A percentile compares a stretch with the other conserved stretches of the same genome.
Evolutionary conservation across 169 alveolate species (phyloP).

Genomic region (Eimeria falciformis): DNA sequence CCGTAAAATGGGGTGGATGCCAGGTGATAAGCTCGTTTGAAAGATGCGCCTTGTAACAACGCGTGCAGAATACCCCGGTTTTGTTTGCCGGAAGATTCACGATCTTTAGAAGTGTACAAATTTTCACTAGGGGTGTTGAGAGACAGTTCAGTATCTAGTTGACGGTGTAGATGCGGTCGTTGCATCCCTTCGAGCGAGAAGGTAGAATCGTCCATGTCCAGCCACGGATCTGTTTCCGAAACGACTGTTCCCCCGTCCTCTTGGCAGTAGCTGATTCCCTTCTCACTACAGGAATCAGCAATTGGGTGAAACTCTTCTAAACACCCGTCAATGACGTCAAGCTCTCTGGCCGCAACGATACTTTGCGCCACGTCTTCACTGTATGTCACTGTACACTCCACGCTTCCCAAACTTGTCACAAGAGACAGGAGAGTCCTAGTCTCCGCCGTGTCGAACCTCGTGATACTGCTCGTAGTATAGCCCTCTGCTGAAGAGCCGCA

Average conservation of each 20-base stretch:
- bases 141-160: too few relatives aligned
- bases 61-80: conserved; percentile 1
- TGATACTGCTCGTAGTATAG: not conserved
- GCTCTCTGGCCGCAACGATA: not conserved
- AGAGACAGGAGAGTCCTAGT: not conserved
- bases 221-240: conserved; percentile 26
- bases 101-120: not conserved
- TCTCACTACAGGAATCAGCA: not conserved
- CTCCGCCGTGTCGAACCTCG: not conserved
- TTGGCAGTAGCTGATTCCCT: not conserved
- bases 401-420: not conserved
- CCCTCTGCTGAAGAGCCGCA: conserved; percentile 6
- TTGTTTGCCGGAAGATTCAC: too few relatives aligned
- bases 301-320: not conserved
- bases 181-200: not conserved
- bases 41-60: not conserved
- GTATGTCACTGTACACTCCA: conserved; percentile 29
- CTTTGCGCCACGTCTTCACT: conserved; percentile 9
- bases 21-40: not conserved
- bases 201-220: not conserved
- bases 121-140: not conserved
- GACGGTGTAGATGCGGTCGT: not conserved
- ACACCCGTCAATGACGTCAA: not conserved
- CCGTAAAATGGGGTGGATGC: not conserved
- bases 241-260: not conserved